A percentile compares a stretch with the other conserved stretches of the same genome.
Evolutionary conservation across 768 basidiomycete genomes (phyloP).

Genomic region (Lentinula guzmanii): DNA sequence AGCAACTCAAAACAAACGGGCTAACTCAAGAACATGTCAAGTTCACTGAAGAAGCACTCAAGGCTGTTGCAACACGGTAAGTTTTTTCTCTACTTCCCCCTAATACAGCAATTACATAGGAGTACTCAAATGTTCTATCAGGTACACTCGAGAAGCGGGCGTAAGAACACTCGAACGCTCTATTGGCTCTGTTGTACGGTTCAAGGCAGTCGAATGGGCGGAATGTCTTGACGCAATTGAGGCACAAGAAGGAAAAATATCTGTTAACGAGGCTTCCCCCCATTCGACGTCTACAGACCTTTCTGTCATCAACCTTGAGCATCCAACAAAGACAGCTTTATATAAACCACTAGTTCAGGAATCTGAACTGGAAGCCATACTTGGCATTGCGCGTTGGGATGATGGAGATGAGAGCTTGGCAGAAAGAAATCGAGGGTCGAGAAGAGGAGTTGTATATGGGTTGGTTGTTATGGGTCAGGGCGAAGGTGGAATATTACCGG

Average conservation of each 20-base stretch:
- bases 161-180: conserved; percentile 88
- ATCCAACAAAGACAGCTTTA: conserved; percentile 16
- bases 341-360: conserved; percentile 62
- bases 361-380: conserved; percentile 74
- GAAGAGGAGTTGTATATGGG: conserved; percentile 76
- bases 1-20: conserved; percentile 78
- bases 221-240: conserved; percentile 46
- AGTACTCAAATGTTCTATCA: neutral
- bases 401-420: conserved; percentile 56
- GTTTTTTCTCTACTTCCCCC: neutral
- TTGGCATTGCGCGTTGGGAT: conserved; percentile 73
- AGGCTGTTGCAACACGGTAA: conserved; percentile 59
- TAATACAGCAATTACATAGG: neutral
- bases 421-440: conserved; percentile 55
- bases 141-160: conserved; percentile 86
- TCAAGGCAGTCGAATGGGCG: conserved; percentile 90
- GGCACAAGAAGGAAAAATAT: conserved; percentile 14
- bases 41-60: conserved; percentile 64
- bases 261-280: conserved; percentile 4
- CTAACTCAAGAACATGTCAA: conserved; percentile 54
- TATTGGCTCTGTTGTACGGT: conserved; percentile 83
- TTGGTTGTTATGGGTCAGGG: conserved; percentile 86
- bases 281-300: conserved; percentile 9
- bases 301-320: conserved; percentile 15
- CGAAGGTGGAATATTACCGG: conserved; percentile 78